Percentiles rank a stretch among this genome's conserved stretches.
phyloP scores from a whole-genome alignment of 352 stramenopile genomes.

The Pythium diclinum region DNA sequence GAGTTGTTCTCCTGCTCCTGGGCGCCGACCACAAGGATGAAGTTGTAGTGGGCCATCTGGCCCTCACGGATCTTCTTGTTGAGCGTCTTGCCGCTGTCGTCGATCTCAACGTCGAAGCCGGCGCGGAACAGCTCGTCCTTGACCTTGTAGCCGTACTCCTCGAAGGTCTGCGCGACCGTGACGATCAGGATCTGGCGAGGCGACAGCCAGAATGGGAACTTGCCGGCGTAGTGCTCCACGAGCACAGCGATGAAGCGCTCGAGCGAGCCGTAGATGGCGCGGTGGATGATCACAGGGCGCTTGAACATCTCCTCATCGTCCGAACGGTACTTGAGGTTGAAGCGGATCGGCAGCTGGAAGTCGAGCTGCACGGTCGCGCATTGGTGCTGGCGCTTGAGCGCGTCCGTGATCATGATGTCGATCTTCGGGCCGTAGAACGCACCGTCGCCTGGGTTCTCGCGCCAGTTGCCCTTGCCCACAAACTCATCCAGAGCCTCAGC shows the following conservation, averaged over 20 bases:
- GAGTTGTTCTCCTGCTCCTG: constrained; percentile 52
- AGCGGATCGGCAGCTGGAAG: constrained; percentile 97
- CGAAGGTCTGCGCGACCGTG: constrained; percentile 66
- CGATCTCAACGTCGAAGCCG: constrained; percentile 89
- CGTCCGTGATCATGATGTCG: constrained; percentile 97
- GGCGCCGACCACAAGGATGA: constrained; percentile 80
- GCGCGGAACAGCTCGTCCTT: constrained; percentile 70
- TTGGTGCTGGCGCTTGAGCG: constrained; percentile 95
- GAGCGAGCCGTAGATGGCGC: constrained; percentile 95
- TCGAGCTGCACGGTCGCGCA: constrained; percentile 98
- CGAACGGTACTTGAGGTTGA: constrained; percentile 91
- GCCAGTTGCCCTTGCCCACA: constrained; percentile 93
- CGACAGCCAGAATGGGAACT: constrained; percentile 96
- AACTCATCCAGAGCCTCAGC: constrained; percentile 69
- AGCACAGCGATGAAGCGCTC: constrained; percentile 98
- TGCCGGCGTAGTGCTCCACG: constrained; percentile 95
- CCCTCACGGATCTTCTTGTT: constrained; percentile 84
- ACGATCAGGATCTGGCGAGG: constrained; percentile 91
- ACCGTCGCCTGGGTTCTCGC: constrained; percentile 92
- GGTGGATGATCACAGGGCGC: constrained; percentile 97
- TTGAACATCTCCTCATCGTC: constrained; percentile 88
- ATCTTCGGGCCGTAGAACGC: constrained; percentile 99
- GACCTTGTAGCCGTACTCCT: constrained; percentile 60
- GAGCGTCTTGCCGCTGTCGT: constrained; percentile 77
- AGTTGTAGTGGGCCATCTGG: constrained; percentile 83